A percentile compares a stretch with the other conserved stretches of the same genome.
Evolutionary conservation across 148 eudicot species (phyloP).

Genomic region (Rhododendron griersonianum): DNA sequence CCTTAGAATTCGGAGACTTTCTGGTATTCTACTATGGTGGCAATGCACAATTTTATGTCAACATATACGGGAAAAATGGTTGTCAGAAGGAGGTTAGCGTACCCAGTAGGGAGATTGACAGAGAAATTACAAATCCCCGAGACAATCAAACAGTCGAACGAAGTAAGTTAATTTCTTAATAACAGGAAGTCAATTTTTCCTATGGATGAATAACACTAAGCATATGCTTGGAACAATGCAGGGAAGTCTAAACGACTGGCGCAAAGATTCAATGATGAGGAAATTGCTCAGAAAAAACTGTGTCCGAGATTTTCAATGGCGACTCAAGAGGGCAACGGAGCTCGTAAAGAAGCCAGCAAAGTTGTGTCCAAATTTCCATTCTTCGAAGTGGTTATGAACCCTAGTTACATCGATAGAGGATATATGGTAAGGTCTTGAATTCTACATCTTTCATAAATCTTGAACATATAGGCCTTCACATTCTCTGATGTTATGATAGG

Average conservation of each 20-base stretch:
- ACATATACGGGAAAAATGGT: constrained; percentile 12
- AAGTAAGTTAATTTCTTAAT: background rate
- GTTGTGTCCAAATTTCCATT: constrained; percentile 6
- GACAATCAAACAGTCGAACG: background rate
- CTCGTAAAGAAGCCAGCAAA: background rate
- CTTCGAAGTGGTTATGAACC: constrained; percentile 9
- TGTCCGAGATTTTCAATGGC: background rate
- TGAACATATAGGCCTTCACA: background rate
- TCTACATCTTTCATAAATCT: background rate
- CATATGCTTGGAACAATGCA: background rate
- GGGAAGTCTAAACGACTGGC: background rate
- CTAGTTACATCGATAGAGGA: background rate
- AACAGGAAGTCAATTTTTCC: background rate
- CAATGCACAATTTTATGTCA: constrained; percentile 6
- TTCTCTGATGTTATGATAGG: background rate
- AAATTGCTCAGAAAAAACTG: background rate
- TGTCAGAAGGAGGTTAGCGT: constrained; percentile 3
- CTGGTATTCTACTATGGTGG: constrained; percentile 11
- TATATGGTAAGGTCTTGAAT: constrained; percentile 10
- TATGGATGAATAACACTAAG: background rate
- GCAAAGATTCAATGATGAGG: background rate
- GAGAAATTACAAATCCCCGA: background rate
- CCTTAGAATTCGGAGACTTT: constrained; percentile 16
- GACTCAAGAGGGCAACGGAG: background rate
- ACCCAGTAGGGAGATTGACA: background rate